Conservation (phyloP, 2,329 filamentous ascomycete species). For the Alternaria novae-zelandiae region DNA sequence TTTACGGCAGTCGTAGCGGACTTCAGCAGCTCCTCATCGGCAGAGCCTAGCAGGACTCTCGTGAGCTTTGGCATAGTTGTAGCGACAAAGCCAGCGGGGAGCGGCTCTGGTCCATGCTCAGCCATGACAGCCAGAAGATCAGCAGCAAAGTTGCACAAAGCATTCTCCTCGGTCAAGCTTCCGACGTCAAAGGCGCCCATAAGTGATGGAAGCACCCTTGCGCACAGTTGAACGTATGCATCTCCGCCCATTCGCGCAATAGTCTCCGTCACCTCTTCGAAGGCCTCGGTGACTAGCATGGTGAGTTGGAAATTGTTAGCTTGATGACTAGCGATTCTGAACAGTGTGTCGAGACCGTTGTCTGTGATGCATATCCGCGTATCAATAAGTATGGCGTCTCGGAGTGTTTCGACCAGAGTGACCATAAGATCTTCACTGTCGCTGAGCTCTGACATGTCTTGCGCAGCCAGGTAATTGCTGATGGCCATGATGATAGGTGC, state of each 20-base stretch:
- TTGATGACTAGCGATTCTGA: constrained; percentile 86
- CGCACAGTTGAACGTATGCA: constrained; percentile 78
- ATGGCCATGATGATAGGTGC: constrained; percentile 65
- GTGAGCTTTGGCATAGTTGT: constrained; percentile 87
- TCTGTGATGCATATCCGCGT: constrained; percentile 75
- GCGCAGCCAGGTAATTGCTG: constrained; percentile 75
- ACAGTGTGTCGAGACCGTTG: constrained; percentile 81
- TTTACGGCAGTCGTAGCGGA: constrained; percentile 86
- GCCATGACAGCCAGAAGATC: constrained; percentile 83
- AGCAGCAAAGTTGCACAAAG: constrained; percentile 83
- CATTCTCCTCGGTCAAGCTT: constrained; percentile 81
- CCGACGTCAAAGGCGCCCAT: constrained; percentile 90
- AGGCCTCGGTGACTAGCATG: constrained; percentile 85
- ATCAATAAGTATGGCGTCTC: constrained; percentile 82
- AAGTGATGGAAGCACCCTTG: constrained; percentile 84
- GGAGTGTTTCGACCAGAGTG: constrained; percentile 84
- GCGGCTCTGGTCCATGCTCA: constrained; percentile 81
- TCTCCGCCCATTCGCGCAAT: constrained; percentile 70
- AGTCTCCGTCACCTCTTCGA: constrained; percentile 81
- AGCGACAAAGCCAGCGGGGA: constrained; percentile 85
- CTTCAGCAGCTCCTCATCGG: constrained; percentile 87
- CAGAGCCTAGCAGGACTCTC: constrained; percentile 78
- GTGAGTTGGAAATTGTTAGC: constrained; percentile 90
- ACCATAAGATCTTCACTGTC: constrained; percentile 93
- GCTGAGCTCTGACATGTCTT: constrained; percentile 81